Evolutionary conservation across 2,329 filamentous ascomycete genomes (phyloP), one percentile per base, ranked within the genome.

Genomic region (Aspergillus sp.): DNA sequence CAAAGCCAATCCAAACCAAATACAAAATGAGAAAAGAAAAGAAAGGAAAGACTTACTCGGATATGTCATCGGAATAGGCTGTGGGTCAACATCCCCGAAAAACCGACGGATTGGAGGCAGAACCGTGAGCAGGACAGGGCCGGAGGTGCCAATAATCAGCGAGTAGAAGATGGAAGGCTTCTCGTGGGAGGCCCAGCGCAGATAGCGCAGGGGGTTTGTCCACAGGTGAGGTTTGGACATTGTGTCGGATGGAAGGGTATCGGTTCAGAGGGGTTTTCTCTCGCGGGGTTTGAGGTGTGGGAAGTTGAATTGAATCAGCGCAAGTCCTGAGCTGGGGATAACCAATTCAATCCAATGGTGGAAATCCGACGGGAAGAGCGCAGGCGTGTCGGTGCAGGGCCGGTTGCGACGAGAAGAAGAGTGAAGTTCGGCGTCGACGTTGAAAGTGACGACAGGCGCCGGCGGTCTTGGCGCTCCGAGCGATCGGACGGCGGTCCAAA

Each of bases 141-240:
- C 89, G 46, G 81, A 61, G 54, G 70, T 73, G 57, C 87, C 91
- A 56, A 97, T 73, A 48, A 87, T 64, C 61, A 88, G 73, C 59
- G 87, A 88, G 79, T 82, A 97, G 78, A 96, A 94, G 73, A 89
- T 85, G 49, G 89, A 89, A 44, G 93, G 93, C 68, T 86, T 86
- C 70, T 93, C 85, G 72, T 88, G 84, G 43, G 86, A 79, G 45
- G 89, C 83, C 88, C 90, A 97, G 71, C 84, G 84, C 62, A 86
- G 72, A 81, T 95, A 97, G 60, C 82, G 82, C 66, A 94, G 63
- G 54, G 93, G 93, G 49, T 80, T 78, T 56, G 81, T 78, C 82
- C 85, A 96, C 85, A 98, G 96, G 61, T 77, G 76, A 59, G 88
- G 85, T 46, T 78, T 76, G 50, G 77, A 67, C 72, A 74, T 74